These are phyloP conservation scores for Kwoniella botswanensis DNA, from an alignment of 768 basidiomycete genomes.

Conservation along the genomic window DNA sequence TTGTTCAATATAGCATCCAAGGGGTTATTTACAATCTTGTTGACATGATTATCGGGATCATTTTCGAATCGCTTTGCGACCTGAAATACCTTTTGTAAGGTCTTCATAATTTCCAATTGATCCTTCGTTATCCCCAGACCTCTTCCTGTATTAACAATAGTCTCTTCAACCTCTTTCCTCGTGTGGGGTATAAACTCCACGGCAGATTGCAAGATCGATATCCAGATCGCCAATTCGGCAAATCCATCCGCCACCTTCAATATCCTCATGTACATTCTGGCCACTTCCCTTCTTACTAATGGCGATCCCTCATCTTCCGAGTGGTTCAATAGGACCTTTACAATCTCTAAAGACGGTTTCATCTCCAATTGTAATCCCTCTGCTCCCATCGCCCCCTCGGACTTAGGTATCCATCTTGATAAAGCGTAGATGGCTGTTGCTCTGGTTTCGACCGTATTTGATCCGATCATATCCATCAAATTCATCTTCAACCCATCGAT, in stretches of 20 bases:
- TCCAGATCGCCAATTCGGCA: constrained; percentile 29
- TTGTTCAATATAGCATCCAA: neutral
- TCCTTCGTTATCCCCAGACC: neutral
- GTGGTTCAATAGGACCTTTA: constrained; percentile 16
- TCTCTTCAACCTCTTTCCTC: constrained; percentile 10
- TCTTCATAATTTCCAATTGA: neutral
- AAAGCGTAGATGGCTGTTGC: constrained; percentile 48
- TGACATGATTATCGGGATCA: constrained; percentile 18
- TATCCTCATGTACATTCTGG: constrained; percentile 23
- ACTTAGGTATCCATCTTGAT: constrained; percentile 30
- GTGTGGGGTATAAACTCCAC: neutral
- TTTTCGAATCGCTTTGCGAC: neutral
- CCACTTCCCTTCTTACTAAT: constrained; percentile 46
- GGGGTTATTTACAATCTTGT: neutral
- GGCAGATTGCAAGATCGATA: constrained; percentile 17
- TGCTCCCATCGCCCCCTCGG: neutral
- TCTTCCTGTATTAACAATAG: constrained; percentile 10
- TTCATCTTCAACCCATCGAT: constrained; percentile 22
- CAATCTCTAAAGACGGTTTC: constrained; percentile 8
- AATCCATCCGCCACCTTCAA: constrained; percentile 27
- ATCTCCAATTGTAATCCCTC: constrained; percentile 1
- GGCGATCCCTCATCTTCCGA: constrained; percentile 38
- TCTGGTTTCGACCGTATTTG: constrained; percentile 37
- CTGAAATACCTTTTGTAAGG: neutral
- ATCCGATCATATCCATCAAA: constrained; percentile 28